phyloP scores from a whole-genome alignment of 495 filamentous ascomycete species.

The Neurospora sp. region DNA sequence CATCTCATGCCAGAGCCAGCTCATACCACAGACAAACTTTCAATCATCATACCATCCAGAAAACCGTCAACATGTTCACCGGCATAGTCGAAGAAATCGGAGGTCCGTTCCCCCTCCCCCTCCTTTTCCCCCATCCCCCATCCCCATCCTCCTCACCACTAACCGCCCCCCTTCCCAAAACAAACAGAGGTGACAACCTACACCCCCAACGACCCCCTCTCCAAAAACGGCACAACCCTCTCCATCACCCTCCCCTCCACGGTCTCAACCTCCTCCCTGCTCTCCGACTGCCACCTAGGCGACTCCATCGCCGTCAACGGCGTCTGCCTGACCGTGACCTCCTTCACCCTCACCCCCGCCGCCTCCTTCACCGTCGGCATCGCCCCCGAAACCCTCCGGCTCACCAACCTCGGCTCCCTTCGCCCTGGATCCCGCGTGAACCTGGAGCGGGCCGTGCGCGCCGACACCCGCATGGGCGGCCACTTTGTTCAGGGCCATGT shows the following conservation, averaged over 20 bases:
- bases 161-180: neutral
- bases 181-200: constrained; percentile 11
- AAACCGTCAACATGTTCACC: constrained; percentile 68
- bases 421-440: constrained; percentile 53
- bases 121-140: neutral
- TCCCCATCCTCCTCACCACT: neutral
- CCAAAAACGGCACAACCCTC: constrained; percentile 60
- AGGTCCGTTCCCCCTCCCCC: constrained; percentile 44
- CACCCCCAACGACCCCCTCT: constrained; percentile 1
- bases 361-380: constrained; percentile 81
- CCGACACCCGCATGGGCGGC: constrained; percentile 80
- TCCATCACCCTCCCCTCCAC: constrained; percentile 58
- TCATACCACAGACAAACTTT: neutral
- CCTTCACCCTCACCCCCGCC: constrained; percentile 43
- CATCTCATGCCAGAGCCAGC: neutral
- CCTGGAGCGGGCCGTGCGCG: constrained; percentile 84
- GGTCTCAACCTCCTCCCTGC: constrained; percentile 48
- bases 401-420: constrained; percentile 81
- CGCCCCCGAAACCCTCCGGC: constrained; percentile 90
- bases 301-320: constrained; percentile 93
- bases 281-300: constrained; percentile 73
- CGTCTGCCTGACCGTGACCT: constrained; percentile 79
- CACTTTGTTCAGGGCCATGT: constrained; percentile 91
- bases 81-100: constrained; percentile 93
- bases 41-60: neutral